A percentile compares a stretch with the other conserved stretches of the same genome.
Conservation (phyloP, 108 stramenopile genomes). For the Fistulifera pelliculosa region DNA sequence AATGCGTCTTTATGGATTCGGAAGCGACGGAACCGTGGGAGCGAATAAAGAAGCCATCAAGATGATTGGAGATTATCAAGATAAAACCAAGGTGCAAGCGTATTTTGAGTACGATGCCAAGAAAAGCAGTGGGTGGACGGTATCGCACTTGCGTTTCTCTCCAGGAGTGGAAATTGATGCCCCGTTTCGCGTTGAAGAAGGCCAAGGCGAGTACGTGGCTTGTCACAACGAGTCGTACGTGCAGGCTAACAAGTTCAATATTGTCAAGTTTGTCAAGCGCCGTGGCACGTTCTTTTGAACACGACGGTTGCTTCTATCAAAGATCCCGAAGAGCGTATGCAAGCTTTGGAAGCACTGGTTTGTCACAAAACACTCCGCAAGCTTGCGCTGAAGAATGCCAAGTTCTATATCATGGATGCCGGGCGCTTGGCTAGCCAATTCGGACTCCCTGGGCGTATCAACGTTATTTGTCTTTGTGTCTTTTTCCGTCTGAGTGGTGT, state of each 20-base stretch:
- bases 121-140: slow-evolving; percentile 49
- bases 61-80: slow-evolving; percentile 41
- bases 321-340: slow-evolving; percentile 26
- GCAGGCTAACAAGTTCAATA: slow-evolving; percentile 51
- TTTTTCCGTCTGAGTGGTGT: slow-evolving; percentile 52
- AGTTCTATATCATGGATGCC: slow-evolving; percentile 36
- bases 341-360: slow-evolving; percentile 44
- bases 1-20: slow-evolving; percentile 60
- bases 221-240: slow-evolving; percentile 58
- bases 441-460: slow-evolving; percentile 50
- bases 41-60: slow-evolving; percentile 51
- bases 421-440: slow-evolving; percentile 28
- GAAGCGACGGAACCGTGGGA: slow-evolving; percentile 50
- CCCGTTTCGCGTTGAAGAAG: slow-evolving; percentile 30
- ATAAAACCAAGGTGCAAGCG: slow-evolving; percentile 47
- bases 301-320: slow-evolving; percentile 38
- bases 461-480: slow-evolving; percentile 47
- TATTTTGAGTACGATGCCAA: slow-evolving; percentile 64
- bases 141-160: slow-evolving; percentile 42
- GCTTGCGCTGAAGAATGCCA: slow-evolving; percentile 15
- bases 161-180: slow-evolving; percentile 13
- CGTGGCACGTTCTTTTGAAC: slow-evolving; percentile 52
- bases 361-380: slow-evolving; percentile 41
- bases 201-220: slow-evolving; percentile 38
- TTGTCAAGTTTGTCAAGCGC: slow-evolving; percentile 35